phyloP scores from a whole-genome alignment of 2,329 filamentous ascomycete species.

The Purpureocillium lavendulum region DNA sequence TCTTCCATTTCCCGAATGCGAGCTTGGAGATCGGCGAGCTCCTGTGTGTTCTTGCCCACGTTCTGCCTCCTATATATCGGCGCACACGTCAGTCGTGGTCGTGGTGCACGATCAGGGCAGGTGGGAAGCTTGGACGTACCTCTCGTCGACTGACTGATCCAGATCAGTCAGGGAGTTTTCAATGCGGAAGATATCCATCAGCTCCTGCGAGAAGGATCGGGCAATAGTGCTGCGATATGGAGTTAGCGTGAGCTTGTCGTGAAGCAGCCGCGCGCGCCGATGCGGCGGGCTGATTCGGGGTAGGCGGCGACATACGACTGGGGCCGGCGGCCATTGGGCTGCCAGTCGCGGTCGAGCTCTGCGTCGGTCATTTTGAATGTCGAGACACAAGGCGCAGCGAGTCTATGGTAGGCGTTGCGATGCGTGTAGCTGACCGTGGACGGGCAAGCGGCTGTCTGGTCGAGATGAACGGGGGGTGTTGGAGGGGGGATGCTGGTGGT shows the following conservation, averaged over 20 bases:
- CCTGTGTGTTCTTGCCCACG: conserved; percentile 63
- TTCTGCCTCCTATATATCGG: conserved; percentile 59
- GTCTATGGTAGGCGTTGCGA: background rate
- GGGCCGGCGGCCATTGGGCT: conserved; percentile 68
- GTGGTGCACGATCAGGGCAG: conserved; percentile 1
- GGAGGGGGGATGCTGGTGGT: no score
- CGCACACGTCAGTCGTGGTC: background rate
- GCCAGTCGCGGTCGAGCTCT: conserved; percentile 70
- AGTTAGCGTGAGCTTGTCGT: background rate
- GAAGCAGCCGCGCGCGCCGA: no score
- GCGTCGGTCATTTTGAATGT: conserved; percentile 45
- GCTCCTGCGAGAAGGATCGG: conserved; percentile 74
- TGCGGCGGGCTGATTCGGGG: background rate
- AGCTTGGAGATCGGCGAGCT: conserved; percentile 80
- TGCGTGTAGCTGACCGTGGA: conserved; percentile 2
- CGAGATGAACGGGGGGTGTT: background rate
- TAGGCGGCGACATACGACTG: conserved; percentile 63
- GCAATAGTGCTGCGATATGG: conserved; percentile 63
- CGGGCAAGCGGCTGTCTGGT: background rate
- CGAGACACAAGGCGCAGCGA: no score
- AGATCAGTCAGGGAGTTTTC: conserved; percentile 69
- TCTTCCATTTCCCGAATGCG: conserved; percentile 79
- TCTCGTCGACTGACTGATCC: conserved; percentile 67
- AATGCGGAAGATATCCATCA: conserved; percentile 85
- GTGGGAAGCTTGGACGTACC: conserved; percentile 46